Evolutionary conservation across 345 rosid genomes (phyloP).

Genomic region (Pistacia vera): DNA sequence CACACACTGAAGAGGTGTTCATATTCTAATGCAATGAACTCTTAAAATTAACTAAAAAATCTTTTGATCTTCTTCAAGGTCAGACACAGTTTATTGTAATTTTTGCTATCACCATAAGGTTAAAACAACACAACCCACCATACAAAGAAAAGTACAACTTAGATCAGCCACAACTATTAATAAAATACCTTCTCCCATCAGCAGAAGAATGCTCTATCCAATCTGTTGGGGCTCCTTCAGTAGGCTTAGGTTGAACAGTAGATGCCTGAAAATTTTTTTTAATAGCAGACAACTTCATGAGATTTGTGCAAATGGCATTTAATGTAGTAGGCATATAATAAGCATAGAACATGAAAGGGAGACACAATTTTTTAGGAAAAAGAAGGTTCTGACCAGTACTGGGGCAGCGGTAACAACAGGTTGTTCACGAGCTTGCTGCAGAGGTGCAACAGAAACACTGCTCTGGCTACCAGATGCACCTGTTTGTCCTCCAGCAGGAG

Average conservation of each 20-base stretch:
- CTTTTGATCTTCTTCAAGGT: not conserved
- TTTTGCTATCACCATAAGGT: not conserved
- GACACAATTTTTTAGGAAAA: conserved; percentile 1
- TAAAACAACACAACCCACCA: conserved; percentile 2
- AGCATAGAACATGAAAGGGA: not conserved
- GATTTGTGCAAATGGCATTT: conserved; percentile 3
- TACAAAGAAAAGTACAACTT: conserved; percentile 11
- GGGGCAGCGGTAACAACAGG: conserved; percentile 38
- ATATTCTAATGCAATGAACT: not conserved
- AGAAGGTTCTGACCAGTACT: conserved; percentile 38
- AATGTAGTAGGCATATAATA: not conserved
- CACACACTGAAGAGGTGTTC: not conserved
- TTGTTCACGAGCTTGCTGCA: conserved; percentile 50
- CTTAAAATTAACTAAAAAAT: not conserved
- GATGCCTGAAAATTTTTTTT: conserved; percentile 39
- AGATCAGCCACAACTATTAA: conserved; percentile 6
- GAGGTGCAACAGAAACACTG: conserved; percentile 36
- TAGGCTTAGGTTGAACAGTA: conserved; percentile 40
- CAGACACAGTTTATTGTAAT: not conserved
- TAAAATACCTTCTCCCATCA: conserved; percentile 76
- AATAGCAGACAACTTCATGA: conserved; percentile 7
- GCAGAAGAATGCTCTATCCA: conserved; percentile 90
- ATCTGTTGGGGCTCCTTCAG: conserved; percentile 49
- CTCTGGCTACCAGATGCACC: conserved; percentile 45
- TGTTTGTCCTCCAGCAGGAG: conserved; percentile 56